Base-by-base conservation (phyloP, 2,329 filamentous ascomycete genomes). In the Diplodia seriata region DNA sequence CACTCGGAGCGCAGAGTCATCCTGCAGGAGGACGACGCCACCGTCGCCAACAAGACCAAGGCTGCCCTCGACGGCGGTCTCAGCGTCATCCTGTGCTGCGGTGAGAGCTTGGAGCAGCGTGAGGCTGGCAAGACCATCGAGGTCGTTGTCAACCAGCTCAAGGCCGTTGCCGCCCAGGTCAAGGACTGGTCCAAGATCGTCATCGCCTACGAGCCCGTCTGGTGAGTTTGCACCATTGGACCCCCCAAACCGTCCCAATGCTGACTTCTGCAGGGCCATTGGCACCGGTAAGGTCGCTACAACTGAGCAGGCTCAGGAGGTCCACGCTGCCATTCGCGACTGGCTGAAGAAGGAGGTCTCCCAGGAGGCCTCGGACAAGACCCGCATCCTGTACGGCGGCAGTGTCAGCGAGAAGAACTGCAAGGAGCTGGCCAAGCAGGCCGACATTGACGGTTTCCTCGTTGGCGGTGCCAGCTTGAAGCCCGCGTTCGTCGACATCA, bases 361-460 rank as follows among this genome's bases (percentile, higher is more conserved):
- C 72, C 84, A 87, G 77, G 86, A 91, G 79, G 92, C 91, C 68
- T 89, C 93, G 56, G 93, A 97, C 72, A 89, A 91, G 84, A 97
- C 94, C 70, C 89, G 95, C 76, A 92, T 99, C 80, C 90, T 99
- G 79, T 99, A 99, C 83, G 95, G 95, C 73, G 95, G 95, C 78
- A 95, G 91, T 76, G 95, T 99, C 76, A 96, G 87, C 79, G 95
- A 97, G 87, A 97, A 97, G 91, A 99, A 99, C 89, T 96, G 92
- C 87, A 88, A 86, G 78, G 94, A 98, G 72, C 87, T 99, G 76
- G 89, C 91, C 80, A 94, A 93, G 86, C 89, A 98, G 88, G 81
- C 88, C 72, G 95, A 99, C 82, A 97, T 99, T 81, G 95, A 99
- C 81, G 95, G 95, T 69, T 98, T 98, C 90, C 87, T 98, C 74